Conservation (phyloP, 2,329 filamentous ascomycete species). For the Fusarium avenaceum region DNA sequence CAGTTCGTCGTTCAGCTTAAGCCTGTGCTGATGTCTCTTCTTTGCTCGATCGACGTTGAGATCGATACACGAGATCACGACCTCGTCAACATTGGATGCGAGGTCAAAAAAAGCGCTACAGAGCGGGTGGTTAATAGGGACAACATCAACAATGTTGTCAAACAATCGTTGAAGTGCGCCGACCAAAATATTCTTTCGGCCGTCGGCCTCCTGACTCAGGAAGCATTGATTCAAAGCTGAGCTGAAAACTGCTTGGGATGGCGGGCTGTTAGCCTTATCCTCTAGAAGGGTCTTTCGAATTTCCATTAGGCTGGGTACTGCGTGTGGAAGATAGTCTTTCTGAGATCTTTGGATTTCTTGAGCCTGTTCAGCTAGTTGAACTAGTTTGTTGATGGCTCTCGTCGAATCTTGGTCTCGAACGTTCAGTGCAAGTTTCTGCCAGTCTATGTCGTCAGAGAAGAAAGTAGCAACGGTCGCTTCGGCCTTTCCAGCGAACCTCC, state of each 20-base stretch:
- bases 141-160: constrained; percentile 2
- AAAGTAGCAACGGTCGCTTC: background rate
- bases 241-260: constrained; percentile 5
- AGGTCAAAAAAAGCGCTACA: constrained; percentile 5
- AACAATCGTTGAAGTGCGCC: constrained; percentile 13
- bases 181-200: constrained; percentile 8
- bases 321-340: background rate
- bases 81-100: constrained; percentile 3
- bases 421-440: constrained; percentile 3
- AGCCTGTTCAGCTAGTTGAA: background rate
- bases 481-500: background rate
- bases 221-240: constrained; percentile 4
- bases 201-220: background rate
- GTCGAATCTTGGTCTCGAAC: background rate
- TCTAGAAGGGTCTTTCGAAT: constrained; percentile 2
- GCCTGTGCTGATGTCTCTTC: constrained; percentile 2
- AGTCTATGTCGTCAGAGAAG: background rate
- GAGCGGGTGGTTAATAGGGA: background rate
- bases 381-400: constrained; percentile 8
- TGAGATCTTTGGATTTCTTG: background rate
- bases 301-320: background rate
- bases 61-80: constrained; percentile 9
- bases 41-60: constrained; percentile 4
- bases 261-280: background rate
- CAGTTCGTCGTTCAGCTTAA: background rate